These are phyloP conservation scores for Metschnikowia kunwiensis DNA, from an alignment of 805 yeast genomes.

Conservation along the genomic window DNA sequence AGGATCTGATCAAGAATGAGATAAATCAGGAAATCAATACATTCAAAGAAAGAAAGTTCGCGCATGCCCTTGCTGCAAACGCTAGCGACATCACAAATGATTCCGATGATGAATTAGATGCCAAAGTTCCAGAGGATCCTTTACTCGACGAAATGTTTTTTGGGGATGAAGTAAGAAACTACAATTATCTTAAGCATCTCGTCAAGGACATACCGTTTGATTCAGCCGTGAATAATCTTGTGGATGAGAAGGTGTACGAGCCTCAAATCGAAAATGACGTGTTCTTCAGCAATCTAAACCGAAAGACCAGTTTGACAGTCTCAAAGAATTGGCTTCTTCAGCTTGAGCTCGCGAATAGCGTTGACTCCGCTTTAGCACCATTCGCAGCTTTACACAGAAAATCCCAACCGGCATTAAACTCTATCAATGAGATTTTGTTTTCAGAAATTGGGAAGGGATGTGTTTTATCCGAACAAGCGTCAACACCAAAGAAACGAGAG, in stretches of 20 bases:
- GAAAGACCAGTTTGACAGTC: slow-evolving; percentile 45
- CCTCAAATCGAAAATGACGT: slow-evolving; percentile 51
- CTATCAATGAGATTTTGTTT: slow-evolving; percentile 49
- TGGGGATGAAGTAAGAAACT: slow-evolving; percentile 19
- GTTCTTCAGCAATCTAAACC: slow-evolving; percentile 34
- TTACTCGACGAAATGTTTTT: slow-evolving; percentile 15
- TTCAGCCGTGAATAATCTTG: slow-evolving; percentile 34
- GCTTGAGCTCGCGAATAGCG: slow-evolving; percentile 48
- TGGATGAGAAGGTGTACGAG: slow-evolving; percentile 67
- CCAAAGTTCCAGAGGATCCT: slow-evolving; percentile 12
- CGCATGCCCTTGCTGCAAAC: slow-evolving; percentile 23
- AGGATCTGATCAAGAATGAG: slow-evolving; percentile 30
- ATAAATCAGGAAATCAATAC: slow-evolving; percentile 26
- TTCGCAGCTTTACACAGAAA: slow-evolving; percentile 4
- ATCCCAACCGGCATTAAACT: slow-evolving; percentile 25
- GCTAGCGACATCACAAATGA: slow-evolving; percentile 34
- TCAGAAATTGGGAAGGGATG: slow-evolving; percentile 36
- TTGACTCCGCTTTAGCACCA: slow-evolving; percentile 41
- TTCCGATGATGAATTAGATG: slow-evolving; percentile 20
- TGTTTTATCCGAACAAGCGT: not conserved
- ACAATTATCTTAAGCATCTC: slow-evolving; percentile 35
- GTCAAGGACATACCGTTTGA: slow-evolving; percentile 33
- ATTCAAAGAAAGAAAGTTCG: slow-evolving; percentile 22
- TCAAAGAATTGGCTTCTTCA: slow-evolving; percentile 66
- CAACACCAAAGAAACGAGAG: too few relatives aligned